Conservation (phyloP, 2,329 filamentous ascomycete genomes). For the Ophiostoma montium region DNA sequence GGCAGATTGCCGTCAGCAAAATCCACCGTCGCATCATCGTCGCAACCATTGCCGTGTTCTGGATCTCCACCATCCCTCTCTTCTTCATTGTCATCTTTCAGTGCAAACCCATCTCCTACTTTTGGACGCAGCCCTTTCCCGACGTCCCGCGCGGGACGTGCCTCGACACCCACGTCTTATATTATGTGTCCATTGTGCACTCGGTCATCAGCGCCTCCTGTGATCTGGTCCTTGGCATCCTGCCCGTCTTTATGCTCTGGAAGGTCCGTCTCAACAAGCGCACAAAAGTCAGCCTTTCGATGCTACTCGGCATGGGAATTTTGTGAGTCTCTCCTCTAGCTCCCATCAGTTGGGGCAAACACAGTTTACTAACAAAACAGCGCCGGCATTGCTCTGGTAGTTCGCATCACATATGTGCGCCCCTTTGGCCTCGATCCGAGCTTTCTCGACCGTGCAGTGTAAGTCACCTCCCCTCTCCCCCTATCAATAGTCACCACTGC, state of each 20-base stretch:
- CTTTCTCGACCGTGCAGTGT: slow-evolving; percentile 21
- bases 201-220: slow-evolving; percentile 33
- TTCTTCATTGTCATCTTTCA: slow-evolving; percentile 24
- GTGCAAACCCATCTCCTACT: slow-evolving; percentile 32
- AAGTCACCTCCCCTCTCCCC: slow-evolving; percentile 12
- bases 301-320: slow-evolving; percentile 35
- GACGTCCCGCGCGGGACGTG: slow-evolving; percentile 24
- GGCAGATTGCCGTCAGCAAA: slow-evolving; percentile 23
- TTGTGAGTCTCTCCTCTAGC: slow-evolving; percentile 23
- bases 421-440: slow-evolving; percentile 16
- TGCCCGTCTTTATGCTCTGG: slow-evolving; percentile 38
- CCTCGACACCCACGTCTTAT: slow-evolving; percentile 25
- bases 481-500: background rate
- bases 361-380: slow-evolving; percentile 18
- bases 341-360: background rate
- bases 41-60: slow-evolving; percentile 20
- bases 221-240: slow-evolving; percentile 33
- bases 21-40: slow-evolving; percentile 25
- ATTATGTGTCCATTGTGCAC: slow-evolving; percentile 30
- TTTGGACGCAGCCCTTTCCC: slow-evolving; percentile 28
- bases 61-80: slow-evolving; percentile 12
- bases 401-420: slow-evolving; percentile 23
- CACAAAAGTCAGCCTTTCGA: slow-evolving; percentile 30
- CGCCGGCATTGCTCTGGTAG: slow-evolving; percentile 24
- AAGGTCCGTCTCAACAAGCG: slow-evolving; percentile 31